These are phyloP conservation scores for Trametes cubensis DNA, from an alignment of 768 basidiomycete species.

Conservation along the genomic window DNA sequence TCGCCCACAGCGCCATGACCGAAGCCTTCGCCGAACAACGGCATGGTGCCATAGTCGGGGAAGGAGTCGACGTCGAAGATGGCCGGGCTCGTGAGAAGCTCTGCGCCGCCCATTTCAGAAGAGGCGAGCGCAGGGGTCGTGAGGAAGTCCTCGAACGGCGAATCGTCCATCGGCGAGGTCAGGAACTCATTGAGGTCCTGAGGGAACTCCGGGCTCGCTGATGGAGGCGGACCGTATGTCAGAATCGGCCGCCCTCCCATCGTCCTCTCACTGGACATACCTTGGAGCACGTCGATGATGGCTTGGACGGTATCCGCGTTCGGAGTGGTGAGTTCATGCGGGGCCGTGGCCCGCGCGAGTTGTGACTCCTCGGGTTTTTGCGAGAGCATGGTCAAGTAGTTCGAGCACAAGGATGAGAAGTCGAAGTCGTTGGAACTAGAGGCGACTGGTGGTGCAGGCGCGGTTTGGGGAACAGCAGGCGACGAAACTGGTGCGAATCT, in stretches of 20 bases:
- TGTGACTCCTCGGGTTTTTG: slow-evolving; percentile 38
- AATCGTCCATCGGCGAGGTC: slow-evolving; percentile 51
- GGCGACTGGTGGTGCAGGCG: slow-evolving; percentile 24
- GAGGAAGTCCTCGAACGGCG: slow-evolving; percentile 50
- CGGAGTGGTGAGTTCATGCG: slow-evolving; percentile 15
- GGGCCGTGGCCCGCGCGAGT: slow-evolving; percentile 30
- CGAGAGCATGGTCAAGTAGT: slow-evolving; percentile 72
- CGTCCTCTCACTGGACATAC: slow-evolving; percentile 22
- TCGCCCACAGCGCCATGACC: slow-evolving; percentile 11
- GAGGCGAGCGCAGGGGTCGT: slow-evolving; percentile 46
- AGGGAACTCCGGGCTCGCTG: slow-evolving; percentile 46
- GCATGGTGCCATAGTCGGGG: slow-evolving; percentile 29
- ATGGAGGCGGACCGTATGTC: background rate
- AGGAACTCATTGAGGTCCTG: slow-evolving; percentile 46
- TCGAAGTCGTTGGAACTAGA: slow-evolving; percentile 45
- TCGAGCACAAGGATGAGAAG: slow-evolving; percentile 50
- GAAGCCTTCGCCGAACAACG: slow-evolving; percentile 37
- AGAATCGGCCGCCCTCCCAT: slow-evolving; percentile 1
- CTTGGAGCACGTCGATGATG: slow-evolving; percentile 43
- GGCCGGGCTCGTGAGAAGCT: slow-evolving; percentile 46
- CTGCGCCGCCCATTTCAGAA: slow-evolving; percentile 36
- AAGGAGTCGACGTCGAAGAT: slow-evolving; percentile 42
- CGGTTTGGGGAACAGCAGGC: slow-evolving; percentile 35
- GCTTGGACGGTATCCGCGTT: slow-evolving; percentile 39
- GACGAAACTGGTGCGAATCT: slow-evolving; percentile 45